Conservation (phyloP, 2,329 filamentous ascomycete genomes). For the Gaeumannomyces tritici region DNA sequence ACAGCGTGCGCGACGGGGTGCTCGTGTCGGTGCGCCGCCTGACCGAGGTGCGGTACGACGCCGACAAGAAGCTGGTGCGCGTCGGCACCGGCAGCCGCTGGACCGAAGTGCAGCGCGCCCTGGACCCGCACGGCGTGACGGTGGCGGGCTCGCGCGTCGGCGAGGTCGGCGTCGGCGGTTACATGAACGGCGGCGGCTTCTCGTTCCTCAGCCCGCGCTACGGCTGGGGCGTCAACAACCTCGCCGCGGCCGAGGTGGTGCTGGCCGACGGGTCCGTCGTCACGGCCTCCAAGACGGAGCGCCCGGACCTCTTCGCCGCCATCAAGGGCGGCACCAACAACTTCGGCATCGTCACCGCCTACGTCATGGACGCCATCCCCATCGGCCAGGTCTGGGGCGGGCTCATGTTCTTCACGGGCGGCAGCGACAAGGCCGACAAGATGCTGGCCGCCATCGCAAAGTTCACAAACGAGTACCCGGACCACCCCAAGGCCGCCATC, state of each 20-base stretch:
- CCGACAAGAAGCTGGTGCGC: slow-evolving; percentile 29
- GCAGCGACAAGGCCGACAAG: slow-evolving; percentile 10
- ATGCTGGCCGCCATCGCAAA: slow-evolving; percentile 17
- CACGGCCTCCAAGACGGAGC: slow-evolving; percentile 28
- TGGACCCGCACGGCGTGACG: slow-evolving; percentile 39
- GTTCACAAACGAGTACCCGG: slow-evolving; percentile 35
- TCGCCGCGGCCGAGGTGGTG: slow-evolving; percentile 28
- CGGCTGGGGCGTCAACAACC: slow-evolving; percentile 36
- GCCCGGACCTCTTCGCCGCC: slow-evolving; percentile 29
- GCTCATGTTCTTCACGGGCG: slow-evolving; percentile 13
- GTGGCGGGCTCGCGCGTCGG: slow-evolving; percentile 53
- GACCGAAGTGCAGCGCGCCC: slow-evolving; percentile 43
- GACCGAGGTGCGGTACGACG: slow-evolving; percentile 37
- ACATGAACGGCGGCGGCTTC: slow-evolving; percentile 46
- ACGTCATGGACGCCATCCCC: slow-evolving; percentile 21
- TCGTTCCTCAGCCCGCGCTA: slow-evolving; percentile 44
- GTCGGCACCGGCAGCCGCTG: slow-evolving; percentile 42
- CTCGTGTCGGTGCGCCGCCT: slow-evolving; percentile 45
- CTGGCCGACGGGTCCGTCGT: slow-evolving; percentile 25
- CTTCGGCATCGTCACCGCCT: slow-evolving; percentile 33
- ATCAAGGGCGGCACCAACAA: slow-evolving; percentile 29
- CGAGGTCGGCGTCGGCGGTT: slow-evolving; percentile 51
- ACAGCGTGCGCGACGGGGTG: slow-evolving; percentile 36
- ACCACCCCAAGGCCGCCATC: slow-evolving; percentile 49
- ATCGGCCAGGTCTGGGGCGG: slow-evolving; percentile 22